Base-by-base conservation (phyloP, 306 rosid genomes). In the Malus domestica region DNA sequence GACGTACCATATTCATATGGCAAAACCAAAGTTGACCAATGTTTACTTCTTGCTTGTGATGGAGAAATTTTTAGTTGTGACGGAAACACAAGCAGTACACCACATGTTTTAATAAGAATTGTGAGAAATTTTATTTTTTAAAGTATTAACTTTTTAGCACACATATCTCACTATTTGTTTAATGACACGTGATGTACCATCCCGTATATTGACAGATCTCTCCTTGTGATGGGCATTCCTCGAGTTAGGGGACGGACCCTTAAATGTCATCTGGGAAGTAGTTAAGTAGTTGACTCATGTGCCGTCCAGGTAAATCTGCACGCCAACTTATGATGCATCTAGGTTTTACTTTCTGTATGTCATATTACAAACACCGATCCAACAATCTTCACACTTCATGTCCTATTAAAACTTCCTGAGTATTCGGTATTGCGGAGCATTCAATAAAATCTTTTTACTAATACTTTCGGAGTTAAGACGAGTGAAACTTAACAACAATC, bases 281-380 rank as follows among this genome's bases (percentile, higher is more conserved):
- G 58, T 46, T 67, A 15, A 19, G 35, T 33, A 10, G 49, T 46
- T 67, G 60, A 30, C 67, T 83, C 70, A 33, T 60, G 77, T 82
- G 70, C 86, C 82, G 77, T 75, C 54, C 72, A 51, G 68, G 78
- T 4, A 79, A 70, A 65, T 73, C 65, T 65, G 80, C 78, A 75
- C 71, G 44, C 49, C 62, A 54, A 68, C 80, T 74, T 52, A 78
- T 45, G 38, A 52, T n/a, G 65, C 46, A 58, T 74, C 70, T 71
- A 4, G 19, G 64, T 44, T 72, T 29, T 51, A 58, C 66, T 45
- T 49, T 71, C 30, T 29, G 29, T 16, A 55, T 22, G 29, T 20
- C 20, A 30, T 33, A 11, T 1, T 20, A 57, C 38, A 62, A 16
- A 29, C 20, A 22, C 59, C 27, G 49, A 35, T 66, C 70, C 70